Base-by-base conservation (phyloP, 768 basidiomycete species). In the Cystoderma amianthinum region DNA sequence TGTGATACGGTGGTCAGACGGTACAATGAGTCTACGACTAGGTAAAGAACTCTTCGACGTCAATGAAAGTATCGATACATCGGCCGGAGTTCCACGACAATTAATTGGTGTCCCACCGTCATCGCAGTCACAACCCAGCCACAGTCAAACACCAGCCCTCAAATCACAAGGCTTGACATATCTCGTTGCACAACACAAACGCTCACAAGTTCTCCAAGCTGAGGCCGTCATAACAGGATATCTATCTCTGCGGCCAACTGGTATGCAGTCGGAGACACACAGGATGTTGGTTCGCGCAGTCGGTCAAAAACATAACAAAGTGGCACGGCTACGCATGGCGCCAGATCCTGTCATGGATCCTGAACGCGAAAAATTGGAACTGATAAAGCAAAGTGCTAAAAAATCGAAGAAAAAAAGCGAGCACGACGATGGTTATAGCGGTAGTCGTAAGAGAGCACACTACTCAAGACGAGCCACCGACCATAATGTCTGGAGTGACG, bases 21-120 rank as follows among this genome's bases (percentile, higher is more conserved):
- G 95, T 12, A 76, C 86, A 11, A 64, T 92, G 43, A 94, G 92
- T 51, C 74, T 99, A 21, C 85, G 88, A 48, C 67, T 99, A 42
- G 96, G 96, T 32, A 86, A 88, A 59, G 95, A 98, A 55, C 69
- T 96, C 3, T 98, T 94, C 62, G 93, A 97, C 65, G 80, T 98
- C 38, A 80, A 76, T 39, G 78, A 85, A 59, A 79, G 76, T 45
- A 67, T 88, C 44, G 88, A 93, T 54, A 83, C 76, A 13, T 87
- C 89, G 15, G 86, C 78, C 32, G 74, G 77, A 43, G 55, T 76
- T 44, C 56, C 82, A 40, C 75, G 84, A 43, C 69, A 81, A 47
- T 67, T 74, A 12, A 59, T 84, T 52, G 72, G 76, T 46, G 61
- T 55, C 38, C 55, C 68, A 21, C 60, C 64, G 36, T 61, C 72